Percentiles rank a stretch among this genome's conserved stretches.
Evolutionary conservation across 2,329 filamentous ascomycete species (phyloP).

Genomic region (Colletotrichum neosansevieriae): DNA sequence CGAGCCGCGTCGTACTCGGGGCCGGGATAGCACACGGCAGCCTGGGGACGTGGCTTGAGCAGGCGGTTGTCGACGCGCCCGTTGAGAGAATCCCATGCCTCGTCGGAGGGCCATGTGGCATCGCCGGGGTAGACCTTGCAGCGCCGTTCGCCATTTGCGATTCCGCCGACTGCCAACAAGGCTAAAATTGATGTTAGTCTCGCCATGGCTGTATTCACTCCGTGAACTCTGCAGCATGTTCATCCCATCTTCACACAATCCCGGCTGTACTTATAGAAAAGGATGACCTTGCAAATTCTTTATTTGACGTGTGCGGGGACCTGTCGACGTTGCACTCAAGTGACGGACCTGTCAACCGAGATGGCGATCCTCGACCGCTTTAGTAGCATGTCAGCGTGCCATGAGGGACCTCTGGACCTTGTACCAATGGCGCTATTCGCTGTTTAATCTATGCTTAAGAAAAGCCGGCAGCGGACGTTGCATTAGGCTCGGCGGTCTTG

Average conservation of each 20-base stretch:
- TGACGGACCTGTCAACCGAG: background rate
- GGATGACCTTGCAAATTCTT: background rate
- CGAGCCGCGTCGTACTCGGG: slow-evolving; percentile 1
- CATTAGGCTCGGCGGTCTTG: background rate
- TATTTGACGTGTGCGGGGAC: background rate
- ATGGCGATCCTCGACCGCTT: slow-evolving; percentile 13
- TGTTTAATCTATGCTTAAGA: background rate
- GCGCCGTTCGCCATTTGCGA: no score
- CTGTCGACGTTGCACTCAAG: background rate
- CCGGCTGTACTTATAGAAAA: background rate
- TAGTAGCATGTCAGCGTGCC: slow-evolving; percentile 7
- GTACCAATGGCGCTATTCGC: background rate
- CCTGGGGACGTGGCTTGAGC: no score
- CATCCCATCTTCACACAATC: no score
- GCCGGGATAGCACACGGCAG: no score
- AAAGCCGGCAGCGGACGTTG: background rate
- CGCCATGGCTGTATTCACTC: background rate
- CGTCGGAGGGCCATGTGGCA: no score
- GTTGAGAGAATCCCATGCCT: no score
- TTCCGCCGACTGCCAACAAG: no score
- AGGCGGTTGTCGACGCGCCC: no score
- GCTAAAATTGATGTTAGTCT: no score
- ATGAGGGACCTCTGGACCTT: background rate
- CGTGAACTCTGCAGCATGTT: slow-evolving; percentile 16
- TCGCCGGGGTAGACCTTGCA: no score